Conservation (phyloP, 306 rosid genomes). For the Lathyrus oleraceus region DNA sequence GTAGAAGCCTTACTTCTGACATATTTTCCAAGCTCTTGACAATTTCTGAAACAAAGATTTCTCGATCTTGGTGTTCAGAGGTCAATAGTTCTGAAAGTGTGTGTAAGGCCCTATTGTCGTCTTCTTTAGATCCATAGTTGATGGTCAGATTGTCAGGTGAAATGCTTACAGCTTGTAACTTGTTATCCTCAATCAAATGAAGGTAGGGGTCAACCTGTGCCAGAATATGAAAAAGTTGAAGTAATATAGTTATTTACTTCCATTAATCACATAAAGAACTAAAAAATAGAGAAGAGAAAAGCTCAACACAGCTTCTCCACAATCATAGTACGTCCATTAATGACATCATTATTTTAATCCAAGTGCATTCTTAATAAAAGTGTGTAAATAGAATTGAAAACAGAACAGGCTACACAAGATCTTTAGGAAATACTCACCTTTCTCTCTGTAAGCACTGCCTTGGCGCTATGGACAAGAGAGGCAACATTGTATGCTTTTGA, state of each 20-base stretch:
- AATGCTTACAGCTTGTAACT: constrained; percentile 57
- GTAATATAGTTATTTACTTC: constrained; percentile 1
- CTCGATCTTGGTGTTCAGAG: constrained; percentile 50
- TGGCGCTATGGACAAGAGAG: constrained; percentile 55
- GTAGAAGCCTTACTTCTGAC: constrained; percentile 52
- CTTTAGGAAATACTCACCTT: constrained; percentile 45
- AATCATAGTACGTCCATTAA: background rate
- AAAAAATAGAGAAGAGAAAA: background rate
- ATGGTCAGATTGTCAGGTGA: constrained; percentile 42
- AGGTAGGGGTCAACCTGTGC: constrained; percentile 82
- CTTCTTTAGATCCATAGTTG: constrained; percentile 73
- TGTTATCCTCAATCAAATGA: constrained; percentile 59
- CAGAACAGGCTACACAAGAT: constrained; percentile 27
- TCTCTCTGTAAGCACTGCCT: constrained; percentile 52
- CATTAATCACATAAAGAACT: background rate
- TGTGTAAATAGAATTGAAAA: background rate
- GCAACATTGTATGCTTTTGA: constrained; percentile 65
- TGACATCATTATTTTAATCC: background rate
- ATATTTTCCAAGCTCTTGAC: constrained; percentile 57
- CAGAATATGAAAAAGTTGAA: constrained; percentile 24
- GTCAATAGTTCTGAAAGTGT: constrained; percentile 51
- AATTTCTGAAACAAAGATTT: constrained; percentile 60
- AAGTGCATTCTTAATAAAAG: background rate
- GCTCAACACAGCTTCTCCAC: background rate
- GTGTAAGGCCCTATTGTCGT: constrained; percentile 55